Conservation (phyloP, 2,329 filamentous ascomycete species). For the Beauveria rudraprayagi region DNA sequence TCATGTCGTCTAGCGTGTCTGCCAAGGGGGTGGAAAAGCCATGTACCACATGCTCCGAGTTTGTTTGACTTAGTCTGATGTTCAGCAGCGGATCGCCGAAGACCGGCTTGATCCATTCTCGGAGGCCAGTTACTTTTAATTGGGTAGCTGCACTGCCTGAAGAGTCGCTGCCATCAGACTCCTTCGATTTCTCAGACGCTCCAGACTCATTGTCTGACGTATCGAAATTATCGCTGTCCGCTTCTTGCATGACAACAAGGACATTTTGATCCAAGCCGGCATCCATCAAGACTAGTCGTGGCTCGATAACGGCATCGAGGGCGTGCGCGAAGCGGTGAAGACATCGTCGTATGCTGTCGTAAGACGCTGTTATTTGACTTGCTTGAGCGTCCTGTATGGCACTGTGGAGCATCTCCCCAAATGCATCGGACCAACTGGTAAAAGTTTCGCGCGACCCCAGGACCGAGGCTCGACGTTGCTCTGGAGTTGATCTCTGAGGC, state of each 20-base stretch:
- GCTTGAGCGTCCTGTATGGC: constrained; percentile 54
- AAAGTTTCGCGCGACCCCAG: constrained; percentile 1
- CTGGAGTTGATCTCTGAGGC: constrained; percentile 5
- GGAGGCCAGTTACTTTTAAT: constrained; percentile 40
- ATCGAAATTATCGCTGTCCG: not conserved
- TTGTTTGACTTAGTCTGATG: constrained; percentile 37
- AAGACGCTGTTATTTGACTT: constrained; percentile 48
- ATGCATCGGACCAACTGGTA: constrained; percentile 44
- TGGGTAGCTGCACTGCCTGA: not conserved
- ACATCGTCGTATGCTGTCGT: constrained; percentile 45
- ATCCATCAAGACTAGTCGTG: constrained; percentile 48
- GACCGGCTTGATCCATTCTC: constrained; percentile 49
- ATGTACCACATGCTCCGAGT: constrained; percentile 36
- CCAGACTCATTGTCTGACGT: not conserved
- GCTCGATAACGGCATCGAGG: constrained; percentile 43
- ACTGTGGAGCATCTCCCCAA: constrained; percentile 47
- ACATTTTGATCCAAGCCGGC: constrained; percentile 42
- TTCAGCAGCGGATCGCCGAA: constrained; percentile 54
- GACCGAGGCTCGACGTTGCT: not conserved
- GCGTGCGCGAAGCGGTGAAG: constrained; percentile 39
- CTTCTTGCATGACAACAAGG: constrained; percentile 27
- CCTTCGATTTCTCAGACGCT: not conserved
- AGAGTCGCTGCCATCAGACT: not conserved
- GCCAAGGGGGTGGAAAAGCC: constrained; percentile 32
- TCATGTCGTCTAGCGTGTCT: constrained; percentile 9